These are phyloP conservation scores for Moesziomyces sp. DNA, from an alignment of 1,284 basidiomycete species.

Conservation along the genomic window DNA sequence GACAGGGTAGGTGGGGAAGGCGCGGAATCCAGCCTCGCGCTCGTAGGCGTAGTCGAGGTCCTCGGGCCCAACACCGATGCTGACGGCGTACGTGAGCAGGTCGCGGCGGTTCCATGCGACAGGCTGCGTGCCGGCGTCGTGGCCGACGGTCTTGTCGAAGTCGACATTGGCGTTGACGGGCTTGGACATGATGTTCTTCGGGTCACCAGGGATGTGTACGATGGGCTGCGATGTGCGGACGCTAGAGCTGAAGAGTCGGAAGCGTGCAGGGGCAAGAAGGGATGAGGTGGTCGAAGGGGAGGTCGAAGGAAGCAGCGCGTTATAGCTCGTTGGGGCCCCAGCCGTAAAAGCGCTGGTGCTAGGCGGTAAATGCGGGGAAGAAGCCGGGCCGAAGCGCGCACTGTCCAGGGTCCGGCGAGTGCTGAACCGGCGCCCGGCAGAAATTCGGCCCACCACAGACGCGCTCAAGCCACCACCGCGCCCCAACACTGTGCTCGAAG, in stretches of 20 bases:
- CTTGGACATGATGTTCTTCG: slow-evolving; percentile 15
- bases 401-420: slow-evolving; percentile 8
- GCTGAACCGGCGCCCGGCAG: slow-evolving; percentile 18
- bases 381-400: slow-evolving; percentile 1
- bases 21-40: slow-evolving; percentile 60
- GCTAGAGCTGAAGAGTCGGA: slow-evolving; percentile 2
- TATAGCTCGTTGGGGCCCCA: neutral
- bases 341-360: neutral
- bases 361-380: slow-evolving; percentile 22
- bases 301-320: neutral
- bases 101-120: slow-evolving; percentile 68
- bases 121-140: slow-evolving; percentile 58
- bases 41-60: slow-evolving; percentile 68
- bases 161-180: slow-evolving; percentile 36
- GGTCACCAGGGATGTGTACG: slow-evolving; percentile 28
- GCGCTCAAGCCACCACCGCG: slow-evolving; percentile 21
- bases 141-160: slow-evolving; percentile 61
- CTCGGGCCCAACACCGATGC: slow-evolving; percentile 64
- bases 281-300: neutral
- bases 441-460: slow-evolving; percentile 8
- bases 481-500: neutral
- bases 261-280: slow-evolving; percentile 2
- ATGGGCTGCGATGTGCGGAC: slow-evolving; percentile 11
- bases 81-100: slow-evolving; percentile 63
- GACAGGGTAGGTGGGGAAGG: slow-evolving; percentile 68